These are phyloP conservation scores for Anisodus tanguticus DNA, from an alignment of 257 asterid species.

Conservation along the genomic window DNA sequence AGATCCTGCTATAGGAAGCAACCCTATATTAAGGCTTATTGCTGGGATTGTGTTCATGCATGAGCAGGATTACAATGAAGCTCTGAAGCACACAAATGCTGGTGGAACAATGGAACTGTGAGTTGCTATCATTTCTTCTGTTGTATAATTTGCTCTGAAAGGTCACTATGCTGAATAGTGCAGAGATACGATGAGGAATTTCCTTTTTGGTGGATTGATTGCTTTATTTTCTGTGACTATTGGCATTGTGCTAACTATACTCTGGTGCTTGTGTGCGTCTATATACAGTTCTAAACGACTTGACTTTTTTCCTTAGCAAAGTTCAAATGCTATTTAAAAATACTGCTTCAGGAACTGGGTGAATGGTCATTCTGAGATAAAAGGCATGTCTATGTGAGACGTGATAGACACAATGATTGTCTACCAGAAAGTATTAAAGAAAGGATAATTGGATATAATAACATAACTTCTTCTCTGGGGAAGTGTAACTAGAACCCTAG, in stretches of 20 bases:
- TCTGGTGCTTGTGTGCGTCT: neutral
- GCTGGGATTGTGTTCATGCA: conserved; percentile 87
- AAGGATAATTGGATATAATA: neutral
- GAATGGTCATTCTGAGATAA: neutral
- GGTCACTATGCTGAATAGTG: neutral
- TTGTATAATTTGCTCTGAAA: neutral
- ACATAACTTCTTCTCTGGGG: neutral
- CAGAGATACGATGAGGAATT: neutral
- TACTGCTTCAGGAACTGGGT: neutral
- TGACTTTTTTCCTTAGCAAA: neutral
- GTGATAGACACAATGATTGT: neutral
- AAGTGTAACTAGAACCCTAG: neutral
- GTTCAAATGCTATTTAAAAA: neutral
- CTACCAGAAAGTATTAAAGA: neutral
- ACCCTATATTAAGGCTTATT: conserved; percentile 78
- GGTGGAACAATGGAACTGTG: conserved; percentile 98
- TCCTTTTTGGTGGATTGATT: neutral
- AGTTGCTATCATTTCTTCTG: conserved; percentile 42
- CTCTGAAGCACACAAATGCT: conserved; percentile 84
- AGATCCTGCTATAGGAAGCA: conserved; percentile 89
- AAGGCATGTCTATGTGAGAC: neutral
- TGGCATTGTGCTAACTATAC: neutral
- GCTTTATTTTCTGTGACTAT: neutral
- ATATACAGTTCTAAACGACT: neutral
- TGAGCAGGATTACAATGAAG: conserved; percentile 94